phyloP scores from a whole-genome alignment of 164 flowering plant genomes.

The Annona cherimola region DNA sequence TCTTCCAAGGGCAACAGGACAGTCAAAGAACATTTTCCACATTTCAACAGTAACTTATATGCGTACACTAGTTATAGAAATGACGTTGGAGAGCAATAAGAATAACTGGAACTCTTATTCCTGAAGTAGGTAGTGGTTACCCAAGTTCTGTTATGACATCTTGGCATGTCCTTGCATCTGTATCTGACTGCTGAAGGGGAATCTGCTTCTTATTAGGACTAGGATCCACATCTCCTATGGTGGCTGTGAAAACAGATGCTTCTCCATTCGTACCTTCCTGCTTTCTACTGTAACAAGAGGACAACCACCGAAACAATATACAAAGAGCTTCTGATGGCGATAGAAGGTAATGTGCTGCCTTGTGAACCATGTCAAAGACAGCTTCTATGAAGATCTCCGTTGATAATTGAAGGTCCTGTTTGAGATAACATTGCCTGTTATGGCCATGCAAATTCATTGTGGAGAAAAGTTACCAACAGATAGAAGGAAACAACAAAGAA shows the following conservation, averaged over 20 bases:
- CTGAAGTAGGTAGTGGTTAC: slow-evolving; percentile 26
- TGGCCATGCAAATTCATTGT: not conserved
- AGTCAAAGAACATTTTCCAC: not conserved
- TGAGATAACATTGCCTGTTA: not conserved
- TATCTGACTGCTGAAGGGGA: slow-evolving; percentile 52
- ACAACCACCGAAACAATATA: slow-evolving; percentile 39
- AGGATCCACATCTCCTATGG: slow-evolving; percentile 70
- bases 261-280: slow-evolving; percentile 18
- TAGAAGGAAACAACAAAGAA: not conserved
- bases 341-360: slow-evolving; percentile 66
- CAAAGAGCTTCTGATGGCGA: slow-evolving; percentile 59
- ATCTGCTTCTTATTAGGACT: slow-evolving; percentile 56
- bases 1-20: not conserved
- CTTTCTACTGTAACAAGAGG: slow-evolving; percentile 22
- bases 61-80: not conserved
- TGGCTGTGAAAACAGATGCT: slow-evolving; percentile 45
- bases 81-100: not conserved
- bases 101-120: not conserved
- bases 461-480: not conserved
- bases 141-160: slow-evolving; percentile 99
- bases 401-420: slow-evolving; percentile 91
- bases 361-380: slow-evolving; percentile 71
- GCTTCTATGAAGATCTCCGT: slow-evolving; percentile 83
- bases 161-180: slow-evolving; percentile 88
- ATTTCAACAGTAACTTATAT: not conserved